Percentiles rank a stretch among this genome's conserved stretches.
Conservation (phyloP, 805 yeast species). For the Wickerhamomyces rabaulensis region DNA sequence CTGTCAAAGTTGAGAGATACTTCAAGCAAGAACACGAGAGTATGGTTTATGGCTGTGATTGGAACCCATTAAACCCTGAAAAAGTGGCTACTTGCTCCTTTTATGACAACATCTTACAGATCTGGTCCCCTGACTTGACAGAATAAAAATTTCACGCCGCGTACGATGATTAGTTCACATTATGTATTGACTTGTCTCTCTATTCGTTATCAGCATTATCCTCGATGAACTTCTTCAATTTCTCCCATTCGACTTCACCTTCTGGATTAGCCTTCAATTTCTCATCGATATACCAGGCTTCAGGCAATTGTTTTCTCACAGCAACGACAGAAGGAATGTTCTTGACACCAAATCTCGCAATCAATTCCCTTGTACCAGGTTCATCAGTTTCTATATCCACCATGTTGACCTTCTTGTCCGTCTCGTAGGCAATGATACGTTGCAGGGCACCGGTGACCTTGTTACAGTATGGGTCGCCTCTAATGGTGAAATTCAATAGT, state of each 20-base stretch:
- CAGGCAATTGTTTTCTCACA: constrained; percentile 59
- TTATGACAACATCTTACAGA: constrained; percentile 78
- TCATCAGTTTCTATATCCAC: constrained; percentile 73
- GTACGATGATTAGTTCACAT: too few relatives aligned
- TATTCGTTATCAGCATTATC: constrained; percentile 30
- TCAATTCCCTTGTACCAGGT: constrained; percentile 53
- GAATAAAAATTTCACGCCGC: too few relatives aligned
- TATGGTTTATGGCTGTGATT: constrained; percentile 95
- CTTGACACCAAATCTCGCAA: constrained; percentile 49
- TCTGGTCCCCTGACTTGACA: constrained; percentile 47
- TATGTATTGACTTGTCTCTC: too few relatives aligned
- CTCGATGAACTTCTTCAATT: constrained; percentile 39
- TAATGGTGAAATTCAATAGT: constrained; percentile 63
- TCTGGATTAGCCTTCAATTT: constrained; percentile 20
- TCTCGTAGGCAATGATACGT: constrained; percentile 41
- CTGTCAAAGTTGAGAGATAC: constrained; percentile 30
- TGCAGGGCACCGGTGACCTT: constrained; percentile 59
- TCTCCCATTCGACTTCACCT: constrained; percentile 38
- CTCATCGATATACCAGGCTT: constrained; percentile 30
- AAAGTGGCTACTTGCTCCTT: constrained; percentile 80
- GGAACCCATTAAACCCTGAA: constrained; percentile 45
- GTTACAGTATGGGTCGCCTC: constrained; percentile 60
- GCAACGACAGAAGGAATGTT: constrained; percentile 65
- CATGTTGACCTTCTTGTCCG: constrained; percentile 48
- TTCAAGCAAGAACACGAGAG: constrained; percentile 75